Conservation (phyloP, 2,329 filamentous ascomycete genomes). For the Sporothrix euskadiensis region DNA sequence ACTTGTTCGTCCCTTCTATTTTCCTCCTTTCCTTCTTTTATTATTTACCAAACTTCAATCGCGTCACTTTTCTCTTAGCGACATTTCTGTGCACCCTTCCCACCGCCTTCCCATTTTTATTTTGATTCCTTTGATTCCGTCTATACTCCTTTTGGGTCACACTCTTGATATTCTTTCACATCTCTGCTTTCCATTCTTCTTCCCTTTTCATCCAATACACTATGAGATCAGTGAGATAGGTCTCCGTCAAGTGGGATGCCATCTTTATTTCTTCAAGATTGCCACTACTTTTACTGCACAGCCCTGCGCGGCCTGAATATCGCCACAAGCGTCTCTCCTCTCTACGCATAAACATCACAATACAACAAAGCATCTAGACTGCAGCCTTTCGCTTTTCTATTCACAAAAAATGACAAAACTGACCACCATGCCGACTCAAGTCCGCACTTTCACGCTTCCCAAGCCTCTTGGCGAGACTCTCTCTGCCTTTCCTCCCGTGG, state of each 20-base stretch:
- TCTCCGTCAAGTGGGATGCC: slow-evolving; percentile 64
- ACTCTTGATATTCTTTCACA: not conserved
- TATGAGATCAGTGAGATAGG: slow-evolving; percentile 17
- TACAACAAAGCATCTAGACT: not conserved
- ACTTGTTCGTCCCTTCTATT: not conserved
- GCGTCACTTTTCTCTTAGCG: not conserved
- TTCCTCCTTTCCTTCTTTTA: not conserved
- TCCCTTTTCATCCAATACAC: not conserved
- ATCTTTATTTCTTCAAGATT: slow-evolving; percentile 79
- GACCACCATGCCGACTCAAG: slow-evolving; percentile 63
- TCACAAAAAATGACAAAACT: slow-evolving; percentile 40
- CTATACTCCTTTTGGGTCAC: not conserved
- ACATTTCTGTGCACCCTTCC: not conserved
- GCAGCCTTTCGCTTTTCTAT: not conserved
- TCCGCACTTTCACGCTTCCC: slow-evolving; percentile 67
- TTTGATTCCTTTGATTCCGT: not conserved
- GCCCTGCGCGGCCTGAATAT: slow-evolving; percentile 83
- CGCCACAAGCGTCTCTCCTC: slow-evolving; percentile 72
- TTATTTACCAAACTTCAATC: not conserved
- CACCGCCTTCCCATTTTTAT: not conserved
- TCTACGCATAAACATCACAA: slow-evolving; percentile 62
- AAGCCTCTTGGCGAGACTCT: slow-evolving; percentile 73
- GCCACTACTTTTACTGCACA: slow-evolving; percentile 91
- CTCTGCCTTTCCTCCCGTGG: slow-evolving; percentile 45
- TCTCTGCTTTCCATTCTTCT: not conserved